A percentile compares a stretch with the other conserved stretches of the same genome.
Evolutionary conservation across 352 stramenopile genomes (phyloP).

Genomic region (Globisporangium mamillatum): DNA sequence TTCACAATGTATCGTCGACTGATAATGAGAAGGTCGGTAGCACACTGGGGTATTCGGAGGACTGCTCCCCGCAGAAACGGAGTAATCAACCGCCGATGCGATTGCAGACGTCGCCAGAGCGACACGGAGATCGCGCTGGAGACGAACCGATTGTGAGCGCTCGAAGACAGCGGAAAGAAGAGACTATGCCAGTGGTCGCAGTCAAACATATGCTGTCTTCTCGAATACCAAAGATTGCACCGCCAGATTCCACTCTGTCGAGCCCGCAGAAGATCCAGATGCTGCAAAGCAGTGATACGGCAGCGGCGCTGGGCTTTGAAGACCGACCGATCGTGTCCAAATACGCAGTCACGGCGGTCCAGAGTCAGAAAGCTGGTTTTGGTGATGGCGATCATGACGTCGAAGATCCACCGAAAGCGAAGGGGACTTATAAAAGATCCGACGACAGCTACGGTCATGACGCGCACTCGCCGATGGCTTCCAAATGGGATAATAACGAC

Average conservation of each 20-base stretch:
- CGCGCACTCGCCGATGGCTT: background rate
- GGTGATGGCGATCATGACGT: conserved; percentile 13
- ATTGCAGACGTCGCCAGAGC: conserved; percentile 15
- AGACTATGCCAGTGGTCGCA: background rate
- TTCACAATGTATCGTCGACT: background rate
- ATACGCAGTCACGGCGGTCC: conserved; percentile 17
- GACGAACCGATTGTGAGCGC: background rate
- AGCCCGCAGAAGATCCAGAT: conserved; percentile 49
- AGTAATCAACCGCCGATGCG: conserved; percentile 4
- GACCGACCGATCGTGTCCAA: conserved; percentile 40
- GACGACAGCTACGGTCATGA: background rate
- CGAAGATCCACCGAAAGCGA: conserved; percentile 31
- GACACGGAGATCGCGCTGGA: background rate
- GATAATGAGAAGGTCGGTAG: background rate
- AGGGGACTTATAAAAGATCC: background rate
- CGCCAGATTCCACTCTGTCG: background rate
- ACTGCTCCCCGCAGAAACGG: background rate
- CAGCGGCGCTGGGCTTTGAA: conserved; percentile 17
- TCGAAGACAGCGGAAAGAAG: background rate
- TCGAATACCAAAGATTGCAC: background rate
- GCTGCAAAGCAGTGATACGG: conserved; percentile 28
- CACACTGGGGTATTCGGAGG: background rate
- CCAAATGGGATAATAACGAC: conserved; percentile 25
- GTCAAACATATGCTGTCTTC: background rate
- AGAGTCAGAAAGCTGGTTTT: background rate